Percentiles rank a stretch among this genome's conserved stretches.
phyloP scores from a whole-genome alignment of 805 yeast genomes.

The Lachancea fermentati region DNA sequence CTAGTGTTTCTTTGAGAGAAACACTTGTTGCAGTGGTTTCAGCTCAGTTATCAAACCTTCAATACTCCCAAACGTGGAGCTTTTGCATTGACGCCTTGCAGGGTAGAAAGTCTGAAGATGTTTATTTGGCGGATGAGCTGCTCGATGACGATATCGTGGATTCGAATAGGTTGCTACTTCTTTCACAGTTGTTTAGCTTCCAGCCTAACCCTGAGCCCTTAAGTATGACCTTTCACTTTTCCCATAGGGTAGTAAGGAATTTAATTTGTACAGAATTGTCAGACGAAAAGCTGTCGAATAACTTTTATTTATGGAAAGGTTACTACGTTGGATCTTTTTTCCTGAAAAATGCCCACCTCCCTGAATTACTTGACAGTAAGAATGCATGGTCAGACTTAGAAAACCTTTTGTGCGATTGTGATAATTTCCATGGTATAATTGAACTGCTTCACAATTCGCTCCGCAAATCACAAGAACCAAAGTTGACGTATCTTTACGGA shows the following conservation, averaged over 20 bases:
- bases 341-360: constrained; percentile 2
- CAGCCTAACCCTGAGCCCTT: constrained; percentile 9
- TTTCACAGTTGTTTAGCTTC: constrained; percentile 17
- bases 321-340: constrained; percentile 11
- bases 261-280: constrained; percentile 8
- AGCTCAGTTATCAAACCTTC: neutral
- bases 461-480: neutral
- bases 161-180: constrained; percentile 8
- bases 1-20: constrained; percentile 4
- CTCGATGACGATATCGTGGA: constrained; percentile 7
- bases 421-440: neutral
- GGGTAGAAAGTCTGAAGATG: constrained; percentile 8
- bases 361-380: neutral
- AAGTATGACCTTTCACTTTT: constrained; percentile 4
- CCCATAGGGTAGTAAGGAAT: constrained; percentile 5
- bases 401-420: neutral
- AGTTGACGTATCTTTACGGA: neutral
- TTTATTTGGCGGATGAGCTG: constrained; percentile 13
- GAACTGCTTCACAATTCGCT: neutral
- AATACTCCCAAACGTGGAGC: constrained; percentile 10
- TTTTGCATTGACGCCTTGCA: constrained; percentile 14
- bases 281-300: constrained; percentile 7
- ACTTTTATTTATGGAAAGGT: constrained; percentile 17
- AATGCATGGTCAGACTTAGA: neutral
- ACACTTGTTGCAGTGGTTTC: constrained; percentile 3